Base-by-base conservation (phyloP, 768 basidiomycete species). In the Pisolithus marmoratus region DNA sequence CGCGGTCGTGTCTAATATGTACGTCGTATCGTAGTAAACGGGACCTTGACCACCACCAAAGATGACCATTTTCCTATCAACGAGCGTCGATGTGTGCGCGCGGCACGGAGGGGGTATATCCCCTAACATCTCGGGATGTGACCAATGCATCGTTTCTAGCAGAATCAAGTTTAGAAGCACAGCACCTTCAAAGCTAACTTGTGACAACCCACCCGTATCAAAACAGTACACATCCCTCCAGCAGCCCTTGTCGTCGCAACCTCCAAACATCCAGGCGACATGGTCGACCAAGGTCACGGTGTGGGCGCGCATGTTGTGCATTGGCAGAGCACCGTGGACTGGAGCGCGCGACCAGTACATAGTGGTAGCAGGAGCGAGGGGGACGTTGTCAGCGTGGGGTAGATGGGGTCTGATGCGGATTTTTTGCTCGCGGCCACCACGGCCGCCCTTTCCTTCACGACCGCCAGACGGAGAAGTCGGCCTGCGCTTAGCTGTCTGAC, bases 281-380 rank as follows among this genome's bases (percentile, higher is more conserved):
- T 83, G 79, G 53, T 94, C 92, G 19, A 94, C 84, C 43, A 94
- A 72, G 1, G 88, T 94, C 40, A 87, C 85, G 5, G 80, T 90
- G 63, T 94, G 92, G 2, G 90, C 88, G 4, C 92, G 80, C 72
- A 94, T 80, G 9, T 78, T 79, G 48, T 80, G 76, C 59, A 72
- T 78, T 2, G 90, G 88, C 29, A 89, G 56, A 0, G 70, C 51
- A 0, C 90, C 90, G 65, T 84, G 86, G 19, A 88, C 85, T 0
- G 90, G 88, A 0, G 90, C 90, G 49, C 78, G 77, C 62, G 85
- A 87, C 90, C 90, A 93, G 65, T 93, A 84, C 84, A 91, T 89
- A 36, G 77, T 72, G 1, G 89, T 88, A 46, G 86, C 80, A 1
- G 90, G 83, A 0, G 81, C 83, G 31, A 72, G 71, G 47, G 78